phyloP scores from a whole-genome alignment of 2,329 filamentous ascomycete species.

The Chrysoporthe deuterocubensis region DNA sequence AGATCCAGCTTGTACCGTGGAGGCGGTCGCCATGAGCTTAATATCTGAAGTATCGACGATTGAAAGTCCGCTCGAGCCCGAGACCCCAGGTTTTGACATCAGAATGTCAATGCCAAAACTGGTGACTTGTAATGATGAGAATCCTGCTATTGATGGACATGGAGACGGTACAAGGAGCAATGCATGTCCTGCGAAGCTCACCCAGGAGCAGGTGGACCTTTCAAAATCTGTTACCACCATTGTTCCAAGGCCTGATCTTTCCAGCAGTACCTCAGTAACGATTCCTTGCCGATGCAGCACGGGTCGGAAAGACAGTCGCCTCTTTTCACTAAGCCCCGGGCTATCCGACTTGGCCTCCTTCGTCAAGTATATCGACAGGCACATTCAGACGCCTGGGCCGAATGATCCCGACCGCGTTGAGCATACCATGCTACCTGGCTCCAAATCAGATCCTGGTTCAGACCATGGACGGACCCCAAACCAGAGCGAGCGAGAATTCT shows the following conservation, averaged over 20 bases:
- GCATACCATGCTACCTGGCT: background rate
- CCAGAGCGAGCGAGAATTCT: background rate
- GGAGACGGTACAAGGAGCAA: background rate
- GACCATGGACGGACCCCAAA: background rate
- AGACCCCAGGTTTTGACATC: constrained; percentile 1
- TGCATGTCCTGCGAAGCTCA: background rate
- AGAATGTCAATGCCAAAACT: background rate
- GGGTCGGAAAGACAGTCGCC: constrained; percentile 27
- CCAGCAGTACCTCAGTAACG: background rate
- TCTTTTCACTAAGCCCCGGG: constrained; percentile 32
- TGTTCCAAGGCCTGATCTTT: background rate
- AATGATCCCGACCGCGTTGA: background rate
- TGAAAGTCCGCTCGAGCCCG: constrained; percentile 5
- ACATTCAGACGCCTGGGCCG: constrained; percentile 18
- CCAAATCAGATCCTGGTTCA: background rate
- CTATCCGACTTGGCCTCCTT: constrained; percentile 33
- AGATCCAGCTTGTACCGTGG: background rate
- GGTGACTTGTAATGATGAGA: background rate
- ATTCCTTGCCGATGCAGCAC: constrained; percentile 10
- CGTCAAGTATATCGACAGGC: constrained; percentile 31
- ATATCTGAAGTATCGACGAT: constrained; percentile 7
- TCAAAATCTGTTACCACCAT: background rate
- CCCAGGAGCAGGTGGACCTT: background rate
- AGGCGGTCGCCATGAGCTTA: background rate
- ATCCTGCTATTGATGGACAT: background rate